These are phyloP conservation scores for Ogataea siamensis DNA, from an alignment of 805 yeast species.

Conservation along the genomic window DNA sequence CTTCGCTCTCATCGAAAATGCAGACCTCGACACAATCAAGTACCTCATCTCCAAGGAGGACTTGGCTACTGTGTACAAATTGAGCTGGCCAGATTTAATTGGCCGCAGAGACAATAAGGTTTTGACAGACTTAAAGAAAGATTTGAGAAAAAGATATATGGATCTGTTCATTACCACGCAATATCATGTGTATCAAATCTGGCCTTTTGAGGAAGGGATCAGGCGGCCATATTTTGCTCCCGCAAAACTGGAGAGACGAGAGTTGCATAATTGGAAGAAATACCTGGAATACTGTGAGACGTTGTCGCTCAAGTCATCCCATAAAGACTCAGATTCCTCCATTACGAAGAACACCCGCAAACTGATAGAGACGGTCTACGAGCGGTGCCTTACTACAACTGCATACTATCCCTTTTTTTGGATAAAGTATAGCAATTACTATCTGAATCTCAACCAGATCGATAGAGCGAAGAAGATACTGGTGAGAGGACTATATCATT, in stretches of 20 bases:
- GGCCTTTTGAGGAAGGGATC: slow-evolving; percentile 46
- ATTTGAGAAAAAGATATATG: slow-evolving; percentile 45
- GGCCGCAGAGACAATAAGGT: slow-evolving; percentile 14
- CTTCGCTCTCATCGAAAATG: slow-evolving; percentile 36
- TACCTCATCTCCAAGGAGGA: slow-evolving; percentile 27
- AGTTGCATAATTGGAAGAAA: slow-evolving; percentile 55
- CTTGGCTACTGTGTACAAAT: slow-evolving; percentile 16
- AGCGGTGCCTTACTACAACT: slow-evolving; percentile 47
- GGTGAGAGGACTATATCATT: slow-evolving; percentile 34
- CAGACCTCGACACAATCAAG: slow-evolving; percentile 28
- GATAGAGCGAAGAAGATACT: slow-evolving; percentile 40
- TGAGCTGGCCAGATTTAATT: slow-evolving; percentile 28
- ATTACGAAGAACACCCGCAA: slow-evolving; percentile 23
- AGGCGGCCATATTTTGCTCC: slow-evolving; percentile 39
- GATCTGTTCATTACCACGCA: slow-evolving; percentile 59
- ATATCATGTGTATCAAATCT: slow-evolving; percentile 48
- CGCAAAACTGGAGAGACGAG: slow-evolving; percentile 37
- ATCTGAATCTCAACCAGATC: slow-evolving; percentile 31
- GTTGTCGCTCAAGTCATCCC: slow-evolving; percentile 21
- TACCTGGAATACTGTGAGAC: slow-evolving; percentile 56
- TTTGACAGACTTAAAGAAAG: slow-evolving; percentile 33
- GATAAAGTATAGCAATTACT: slow-evolving; percentile 48
- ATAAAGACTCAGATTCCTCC: slow-evolving; percentile 21
- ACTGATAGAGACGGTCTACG: slow-evolving; percentile 39
- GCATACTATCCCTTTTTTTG: slow-evolving; percentile 48